phyloP scores from a whole-genome alignment of 441 rosid genomes.

The Croton laevigatus region DNA sequence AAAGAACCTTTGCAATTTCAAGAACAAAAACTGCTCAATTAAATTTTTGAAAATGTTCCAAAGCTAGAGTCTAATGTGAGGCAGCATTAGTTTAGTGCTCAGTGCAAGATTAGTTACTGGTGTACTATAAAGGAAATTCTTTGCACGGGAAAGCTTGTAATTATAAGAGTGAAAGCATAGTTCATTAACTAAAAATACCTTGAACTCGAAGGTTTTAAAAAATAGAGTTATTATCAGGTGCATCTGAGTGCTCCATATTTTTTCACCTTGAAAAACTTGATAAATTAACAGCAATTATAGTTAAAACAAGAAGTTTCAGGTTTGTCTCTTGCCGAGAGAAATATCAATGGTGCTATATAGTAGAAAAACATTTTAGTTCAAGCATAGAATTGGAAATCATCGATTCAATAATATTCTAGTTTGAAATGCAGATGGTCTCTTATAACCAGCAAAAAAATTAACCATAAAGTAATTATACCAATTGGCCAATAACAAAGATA shows the following conservation, averaged over 20 bases:
- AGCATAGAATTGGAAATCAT: not conserved
- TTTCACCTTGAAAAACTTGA: not conserved
- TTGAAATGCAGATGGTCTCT: not conserved
- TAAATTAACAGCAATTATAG: not conserved
- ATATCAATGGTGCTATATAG: not conserved
- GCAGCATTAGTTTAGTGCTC: not conserved
- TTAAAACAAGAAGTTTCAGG: not conserved
- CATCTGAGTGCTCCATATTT: not conserved
- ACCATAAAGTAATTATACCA: too few species aligned
- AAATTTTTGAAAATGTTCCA: not conserved
- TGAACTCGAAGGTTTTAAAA: not conserved
- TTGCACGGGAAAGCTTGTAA: slow-evolving; percentile 1
- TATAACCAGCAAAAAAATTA: not conserved
- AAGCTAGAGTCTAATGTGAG: not conserved
- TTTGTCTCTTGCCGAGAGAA: not conserved
- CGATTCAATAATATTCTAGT: not conserved
- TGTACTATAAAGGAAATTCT: not conserved
- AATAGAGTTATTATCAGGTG: not conserved
- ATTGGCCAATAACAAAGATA: too few species aligned
- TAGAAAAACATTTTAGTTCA: not conserved
- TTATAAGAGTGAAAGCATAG: not conserved
- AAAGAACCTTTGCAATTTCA: not conserved
- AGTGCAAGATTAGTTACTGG: not conserved
- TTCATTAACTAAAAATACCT: not conserved
- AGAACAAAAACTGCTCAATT: not conserved